A percentile compares a stretch with the other conserved stretches of the same genome.
These are phyloP conservation scores for Trichoderma pleuroti DNA, from an alignment of 2,329 filamentous ascomycete species.

Conservation along the genomic window DNA sequence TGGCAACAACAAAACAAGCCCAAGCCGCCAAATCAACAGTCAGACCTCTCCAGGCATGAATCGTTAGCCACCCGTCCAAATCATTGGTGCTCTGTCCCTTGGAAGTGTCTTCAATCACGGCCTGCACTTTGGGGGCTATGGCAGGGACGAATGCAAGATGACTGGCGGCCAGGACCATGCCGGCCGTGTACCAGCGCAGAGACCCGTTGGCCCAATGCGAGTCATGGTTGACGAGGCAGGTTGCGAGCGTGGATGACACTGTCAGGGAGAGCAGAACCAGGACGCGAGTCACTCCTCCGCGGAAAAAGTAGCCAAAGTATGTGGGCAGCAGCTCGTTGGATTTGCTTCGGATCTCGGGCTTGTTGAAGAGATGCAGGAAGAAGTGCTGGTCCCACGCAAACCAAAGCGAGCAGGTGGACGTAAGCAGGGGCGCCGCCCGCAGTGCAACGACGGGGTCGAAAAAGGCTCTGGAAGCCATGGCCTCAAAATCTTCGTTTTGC, in stretches of 20 bases:
- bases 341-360: constrained; percentile 27
- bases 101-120: constrained; percentile 28
- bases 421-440: constrained; percentile 44
- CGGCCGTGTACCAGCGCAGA: constrained; percentile 33
- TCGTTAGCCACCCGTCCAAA: background rate
- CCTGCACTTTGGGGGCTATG: constrained; percentile 33
- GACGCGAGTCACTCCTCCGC: constrained; percentile 32
- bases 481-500: background rate
- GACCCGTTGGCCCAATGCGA: constrained; percentile 28
- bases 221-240: background rate
- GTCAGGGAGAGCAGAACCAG: constrained; percentile 36
- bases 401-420: constrained; percentile 45
- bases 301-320: constrained; percentile 44
- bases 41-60: background rate
- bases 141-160: constrained; percentile 35
- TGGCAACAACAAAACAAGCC: constrained; percentile 1
- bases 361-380: constrained; percentile 40
- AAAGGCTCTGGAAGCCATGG: constrained; percentile 4
- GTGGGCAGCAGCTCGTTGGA: constrained; percentile 29
- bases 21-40: constrained; percentile 5
- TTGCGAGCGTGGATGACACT: constrained; percentile 17
- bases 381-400: constrained; percentile 44
- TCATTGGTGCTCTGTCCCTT: constrained; percentile 18
- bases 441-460: constrained; percentile 25
- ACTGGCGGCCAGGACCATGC: constrained; percentile 30